Evolutionary conservation across 345 rosid species (phyloP).

Genomic region (Lepidium aucheri): DNA sequence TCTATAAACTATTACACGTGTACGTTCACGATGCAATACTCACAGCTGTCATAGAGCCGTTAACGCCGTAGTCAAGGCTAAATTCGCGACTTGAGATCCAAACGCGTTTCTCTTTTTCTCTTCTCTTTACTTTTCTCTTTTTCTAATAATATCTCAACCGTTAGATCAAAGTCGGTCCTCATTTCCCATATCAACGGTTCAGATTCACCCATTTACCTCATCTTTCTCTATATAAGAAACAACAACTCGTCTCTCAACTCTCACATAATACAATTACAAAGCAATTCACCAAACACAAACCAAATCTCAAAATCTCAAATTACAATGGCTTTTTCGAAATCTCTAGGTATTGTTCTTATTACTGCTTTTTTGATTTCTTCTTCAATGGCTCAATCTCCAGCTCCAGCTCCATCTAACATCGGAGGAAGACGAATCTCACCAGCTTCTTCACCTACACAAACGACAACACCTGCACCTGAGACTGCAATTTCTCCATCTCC

Average conservation of each 20-base stretch:
- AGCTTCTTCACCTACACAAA: conserved; percentile 17
- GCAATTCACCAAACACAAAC: background rate
- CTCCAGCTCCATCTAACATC: conserved; percentile 24
- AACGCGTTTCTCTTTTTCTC: conserved; percentile 5
- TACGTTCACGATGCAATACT: background rate
- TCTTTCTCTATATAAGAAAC: background rate
- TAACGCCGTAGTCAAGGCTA: conserved; percentile 31
- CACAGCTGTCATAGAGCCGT: conserved; percentile 28
- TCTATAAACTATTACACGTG: background rate
- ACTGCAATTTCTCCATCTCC: conserved; percentile 26
- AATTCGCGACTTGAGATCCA: too few species aligned
- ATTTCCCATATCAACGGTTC: background rate
- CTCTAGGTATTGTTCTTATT: conserved; percentile 8
- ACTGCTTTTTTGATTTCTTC: conserved; percentile 13
- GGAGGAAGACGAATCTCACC: conserved; percentile 26
- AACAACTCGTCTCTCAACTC: background rate
- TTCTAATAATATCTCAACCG: background rate
- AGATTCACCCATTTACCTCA: background rate
- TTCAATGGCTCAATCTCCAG: conserved; percentile 26
- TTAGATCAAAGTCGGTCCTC: conserved; percentile 7
- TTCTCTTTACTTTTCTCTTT: conserved; percentile 6
- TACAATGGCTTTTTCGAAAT: conserved; percentile 4
- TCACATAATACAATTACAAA: background rate
- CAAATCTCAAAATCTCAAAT: background rate
- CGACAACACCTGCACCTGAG: too few species aligned